phyloP scores from a whole-genome alignment of 768 basidiomycete species.

The Lactarius akahatsu region DNA sequence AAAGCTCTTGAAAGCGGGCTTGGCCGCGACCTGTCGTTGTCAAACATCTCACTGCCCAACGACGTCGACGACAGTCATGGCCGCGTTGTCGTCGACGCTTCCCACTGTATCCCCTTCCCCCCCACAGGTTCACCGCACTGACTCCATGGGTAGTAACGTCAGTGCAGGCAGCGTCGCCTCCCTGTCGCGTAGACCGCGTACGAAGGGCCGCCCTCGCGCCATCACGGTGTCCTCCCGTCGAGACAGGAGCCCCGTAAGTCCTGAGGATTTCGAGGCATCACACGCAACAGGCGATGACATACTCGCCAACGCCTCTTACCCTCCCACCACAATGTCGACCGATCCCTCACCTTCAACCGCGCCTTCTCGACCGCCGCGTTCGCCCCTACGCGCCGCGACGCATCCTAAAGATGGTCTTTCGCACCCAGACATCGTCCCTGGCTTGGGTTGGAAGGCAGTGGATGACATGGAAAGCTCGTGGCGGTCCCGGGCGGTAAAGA shows the following conservation, averaged over 20 bases:
- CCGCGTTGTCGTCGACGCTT: slow-evolving; percentile 35
- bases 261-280: slow-evolving; percentile 24
- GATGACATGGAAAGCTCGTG: slow-evolving; percentile 27
- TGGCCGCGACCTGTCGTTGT: slow-evolving; percentile 15
- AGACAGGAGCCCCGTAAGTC: slow-evolving; percentile 32
- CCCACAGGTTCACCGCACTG: slow-evolving; percentile 33
- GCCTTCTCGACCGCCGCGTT: slow-evolving; percentile 28
- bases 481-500: slow-evolving; percentile 25
- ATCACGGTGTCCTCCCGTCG: slow-evolving; percentile 32
- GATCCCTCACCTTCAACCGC: slow-evolving; percentile 10
- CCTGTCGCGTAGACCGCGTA: slow-evolving; percentile 37
- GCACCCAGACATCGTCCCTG: slow-evolving; percentile 19
- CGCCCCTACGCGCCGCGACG: slow-evolving; percentile 27
- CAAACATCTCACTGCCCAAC: slow-evolving; percentile 26
- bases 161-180: slow-evolving; percentile 31
- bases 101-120: slow-evolving; percentile 25
- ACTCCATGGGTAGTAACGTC: slow-evolving; percentile 35
- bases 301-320: slow-evolving; percentile 28
- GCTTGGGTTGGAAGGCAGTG: slow-evolving; percentile 19
- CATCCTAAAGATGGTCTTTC: slow-evolving; percentile 14
- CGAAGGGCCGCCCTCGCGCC: slow-evolving; percentile 32
- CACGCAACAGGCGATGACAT: slow-evolving; percentile 22
- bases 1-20: slow-evolving; percentile 15
- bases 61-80: slow-evolving; percentile 34
- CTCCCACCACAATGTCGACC: slow-evolving; percentile 22